Base-by-base conservation (phyloP, 352 stramenopile species). In the Elongisporangium anandrum region DNA sequence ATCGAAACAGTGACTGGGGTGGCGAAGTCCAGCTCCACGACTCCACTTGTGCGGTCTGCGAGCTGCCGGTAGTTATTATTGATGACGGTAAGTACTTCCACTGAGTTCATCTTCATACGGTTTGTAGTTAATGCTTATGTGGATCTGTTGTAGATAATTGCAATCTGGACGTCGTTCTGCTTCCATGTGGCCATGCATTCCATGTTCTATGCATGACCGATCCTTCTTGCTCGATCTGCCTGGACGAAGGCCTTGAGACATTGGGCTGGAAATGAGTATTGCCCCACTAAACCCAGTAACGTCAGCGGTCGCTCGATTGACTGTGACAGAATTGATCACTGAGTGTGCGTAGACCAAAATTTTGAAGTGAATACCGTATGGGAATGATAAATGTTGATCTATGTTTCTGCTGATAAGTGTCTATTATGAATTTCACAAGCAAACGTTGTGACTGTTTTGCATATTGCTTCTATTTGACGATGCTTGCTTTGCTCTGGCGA, bases 21-120 rank as follows among this genome's bases (percentile, higher is more conserved):
- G 85, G 87, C 20, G 87, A 94, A 63, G 79, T 95, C 22, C 85
- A 94, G 56, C 64, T 95, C 9, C 87, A 95, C 52, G 84, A 95
- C 63, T 87, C 77, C 13, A 85, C 72, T 2, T 95, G 87, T 54
- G 70, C 69, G 2, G 60, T 68, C 29, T 95, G 87, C 51, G 85
- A 94, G 22, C 71, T 95, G 8, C 79, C 87, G 15, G 81, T 95
- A 12, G 78, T 95, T 52, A 87, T 94, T 39, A 88, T 95, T 61
- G 69, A 67, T 21, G 77, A 90, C 52, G 77, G 87, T 95, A 75
- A 19, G 72, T 71, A 19, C 9, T 61, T 55, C 23, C 50, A 53
- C 19, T 62, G 50, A 20, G 12, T 59, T 19, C 12, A 16, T 48
- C 16, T 45, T 22, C 21, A 10, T 12, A 39, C 23, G 15, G 19